Evolutionary conservation across 2,329 filamentous ascomycete species (phyloP).

Genomic region (Pyricularia sp.): DNA sequence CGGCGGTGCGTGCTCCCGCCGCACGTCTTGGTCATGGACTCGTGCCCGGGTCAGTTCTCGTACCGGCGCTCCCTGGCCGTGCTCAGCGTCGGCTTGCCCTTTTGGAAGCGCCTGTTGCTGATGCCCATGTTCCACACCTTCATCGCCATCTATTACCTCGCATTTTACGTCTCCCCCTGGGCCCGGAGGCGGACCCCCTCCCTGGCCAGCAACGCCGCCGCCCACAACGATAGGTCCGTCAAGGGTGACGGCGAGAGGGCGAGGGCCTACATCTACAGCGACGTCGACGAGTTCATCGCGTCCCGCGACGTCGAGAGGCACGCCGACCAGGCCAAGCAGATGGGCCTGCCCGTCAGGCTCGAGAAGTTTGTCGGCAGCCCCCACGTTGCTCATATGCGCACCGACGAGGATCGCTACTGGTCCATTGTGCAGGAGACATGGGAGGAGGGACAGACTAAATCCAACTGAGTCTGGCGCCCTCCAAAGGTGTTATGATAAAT

Average conservation of each 20-base stretch:
- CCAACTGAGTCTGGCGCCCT: not conserved
- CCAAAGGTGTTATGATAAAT: not conserved
- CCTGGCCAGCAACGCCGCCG: slow-evolving; percentile 19
- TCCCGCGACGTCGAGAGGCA: slow-evolving; percentile 35
- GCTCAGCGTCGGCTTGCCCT: slow-evolving; percentile 19
- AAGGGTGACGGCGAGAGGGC: slow-evolving; percentile 23
- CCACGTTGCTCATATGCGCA: slow-evolving; percentile 37
- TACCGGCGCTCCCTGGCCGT: slow-evolving; percentile 26
- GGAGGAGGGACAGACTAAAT: slow-evolving; percentile 10
- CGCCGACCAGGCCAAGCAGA: slow-evolving; percentile 24
- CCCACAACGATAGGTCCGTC: slow-evolving; percentile 21
- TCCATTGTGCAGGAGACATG: slow-evolving; percentile 30
- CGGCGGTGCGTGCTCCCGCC: slow-evolving; percentile 23
- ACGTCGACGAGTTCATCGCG: slow-evolving; percentile 32
- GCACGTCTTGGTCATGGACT: slow-evolving; percentile 33
- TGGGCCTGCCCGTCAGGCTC: slow-evolving; percentile 26
- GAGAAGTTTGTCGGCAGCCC: slow-evolving; percentile 33
- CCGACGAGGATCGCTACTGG: slow-evolving; percentile 38
- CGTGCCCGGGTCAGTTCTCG: slow-evolving; percentile 31
- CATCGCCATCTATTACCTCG: slow-evolving; percentile 18
- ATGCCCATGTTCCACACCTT: slow-evolving; percentile 21
- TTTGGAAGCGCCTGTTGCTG: slow-evolving; percentile 16
- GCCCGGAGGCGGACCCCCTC: slow-evolving; percentile 12
- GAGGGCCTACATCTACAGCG: slow-evolving; percentile 39
- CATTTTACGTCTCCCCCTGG: slow-evolving; percentile 16